phyloP scores from a whole-genome alignment of 148 eudicot species.

The Agrostemma githago region DNA sequence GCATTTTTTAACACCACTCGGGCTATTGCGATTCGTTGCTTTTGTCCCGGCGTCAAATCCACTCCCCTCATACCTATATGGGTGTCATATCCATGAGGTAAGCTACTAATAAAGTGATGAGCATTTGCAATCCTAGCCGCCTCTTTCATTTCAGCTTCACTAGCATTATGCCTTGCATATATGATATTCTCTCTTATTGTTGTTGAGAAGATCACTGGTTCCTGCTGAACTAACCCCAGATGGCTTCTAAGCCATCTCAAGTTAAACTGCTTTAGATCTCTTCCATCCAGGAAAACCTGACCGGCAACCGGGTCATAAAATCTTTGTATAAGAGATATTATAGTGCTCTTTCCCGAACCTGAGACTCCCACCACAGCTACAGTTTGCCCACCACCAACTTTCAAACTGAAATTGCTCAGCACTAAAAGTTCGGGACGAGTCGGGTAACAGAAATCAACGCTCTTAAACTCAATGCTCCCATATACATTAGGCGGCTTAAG shows the following conservation, averaged over 20 bases:
- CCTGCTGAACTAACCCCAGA: constrained; percentile 94
- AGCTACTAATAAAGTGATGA: constrained; percentile 94
- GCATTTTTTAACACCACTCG: constrained; percentile 88
- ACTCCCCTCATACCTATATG: constrained; percentile 98
- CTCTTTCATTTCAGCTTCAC: constrained; percentile 99
- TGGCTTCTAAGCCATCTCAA: constrained; percentile 95
- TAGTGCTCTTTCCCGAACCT: constrained; percentile 98
- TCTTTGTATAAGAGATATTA: constrained; percentile 83
- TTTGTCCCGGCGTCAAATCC: constrained; percentile 93
- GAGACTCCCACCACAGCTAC: constrained; percentile 98
- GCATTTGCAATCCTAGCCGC: constrained; percentile 99
- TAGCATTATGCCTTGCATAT: constrained; percentile 95
- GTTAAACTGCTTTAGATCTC: constrained; percentile 80
- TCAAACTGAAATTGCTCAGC: constrained; percentile 85
- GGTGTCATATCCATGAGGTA: constrained; percentile 97
- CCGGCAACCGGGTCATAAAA: constrained; percentile 93
- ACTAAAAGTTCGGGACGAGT: constrained; percentile 82
- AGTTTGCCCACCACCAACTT: constrained; percentile 91
- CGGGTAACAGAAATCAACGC: constrained; percentile 81
- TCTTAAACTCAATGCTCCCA: constrained; percentile 90
- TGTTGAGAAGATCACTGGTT: constrained; percentile 90
- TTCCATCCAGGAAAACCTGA: constrained; percentile 76
- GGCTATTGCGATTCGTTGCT: constrained; percentile 96
- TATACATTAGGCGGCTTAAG: constrained; percentile 89
- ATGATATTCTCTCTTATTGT: constrained; percentile 90